These are phyloP conservation scores for Marasmius sp. DNA, from an alignment of 1,284 basidiomycete genomes.

Conservation along the genomic window DNA sequence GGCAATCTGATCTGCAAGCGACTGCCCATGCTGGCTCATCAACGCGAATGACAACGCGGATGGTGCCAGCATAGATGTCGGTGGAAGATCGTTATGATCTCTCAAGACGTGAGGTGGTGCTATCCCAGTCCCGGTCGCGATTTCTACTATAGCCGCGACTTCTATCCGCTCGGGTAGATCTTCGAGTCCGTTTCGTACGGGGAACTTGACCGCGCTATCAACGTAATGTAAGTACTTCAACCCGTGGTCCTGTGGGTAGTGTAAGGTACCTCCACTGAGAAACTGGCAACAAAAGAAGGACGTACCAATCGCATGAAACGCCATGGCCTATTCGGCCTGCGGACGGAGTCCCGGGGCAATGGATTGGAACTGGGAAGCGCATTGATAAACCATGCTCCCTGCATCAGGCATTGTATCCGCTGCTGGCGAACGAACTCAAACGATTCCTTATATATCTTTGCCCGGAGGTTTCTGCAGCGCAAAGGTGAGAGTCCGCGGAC, in stretches of 20 bases:
- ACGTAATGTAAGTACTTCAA: conserved; percentile 81
- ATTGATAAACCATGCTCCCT: conserved; percentile 92
- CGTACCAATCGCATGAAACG: conserved; percentile 75
- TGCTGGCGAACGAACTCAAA: conserved; percentile 93
- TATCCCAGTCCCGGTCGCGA: conserved; percentile 77
- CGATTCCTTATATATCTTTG: conserved; percentile 88
- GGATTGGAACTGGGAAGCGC: conserved; percentile 54
- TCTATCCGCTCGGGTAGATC: conserved; percentile 88
- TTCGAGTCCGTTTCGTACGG: conserved; percentile 78
- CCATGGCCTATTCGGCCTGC: conserved; percentile 66
- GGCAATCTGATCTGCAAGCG: conserved; percentile 85
- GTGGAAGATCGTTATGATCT: conserved; percentile 58
- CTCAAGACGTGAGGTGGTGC: conserved; percentile 62
- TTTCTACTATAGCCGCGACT: conserved; percentile 73
- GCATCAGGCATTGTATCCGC: conserved; percentile 82
- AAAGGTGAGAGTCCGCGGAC: conserved; percentile 5
- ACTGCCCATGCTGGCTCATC: conserved; percentile 69
- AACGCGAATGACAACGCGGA: conserved; percentile 84
- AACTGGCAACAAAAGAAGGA: neutral
- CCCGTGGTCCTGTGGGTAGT: conserved; percentile 61
- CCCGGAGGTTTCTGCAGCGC: conserved; percentile 72
- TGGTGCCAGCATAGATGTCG: conserved; percentile 48
- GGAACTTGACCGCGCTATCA: conserved; percentile 75
- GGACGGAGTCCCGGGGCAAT: conserved; percentile 46
- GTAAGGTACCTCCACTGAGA: conserved; percentile 3